phyloP scores from a whole-genome alignment of 306 rosid genomes.

The Acacia melanoxylon region DNA sequence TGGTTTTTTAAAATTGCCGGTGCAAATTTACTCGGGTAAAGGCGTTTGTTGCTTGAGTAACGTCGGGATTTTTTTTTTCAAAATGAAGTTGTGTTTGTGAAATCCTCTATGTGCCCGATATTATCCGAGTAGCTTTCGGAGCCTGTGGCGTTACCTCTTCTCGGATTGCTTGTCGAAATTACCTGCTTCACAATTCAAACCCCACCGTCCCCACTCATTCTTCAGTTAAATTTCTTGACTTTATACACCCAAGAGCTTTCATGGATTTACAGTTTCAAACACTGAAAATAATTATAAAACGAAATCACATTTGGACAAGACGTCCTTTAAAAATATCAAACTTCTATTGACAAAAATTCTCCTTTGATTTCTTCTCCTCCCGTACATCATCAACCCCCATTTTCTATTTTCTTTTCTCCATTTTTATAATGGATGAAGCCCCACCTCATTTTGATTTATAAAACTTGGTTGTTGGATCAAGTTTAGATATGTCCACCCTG shows the following conservation, averaged over 20 bases:
- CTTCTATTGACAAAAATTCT: neutral
- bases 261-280: conserved; percentile 29
- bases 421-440: neutral
- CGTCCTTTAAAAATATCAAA: conserved; percentile 2
- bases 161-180: too few species aligned
- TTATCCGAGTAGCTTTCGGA: too few species aligned
- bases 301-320: conserved; percentile 24
- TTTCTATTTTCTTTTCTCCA: neutral
- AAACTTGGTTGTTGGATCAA: neutral
- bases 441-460: neutral
- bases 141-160: too few species aligned
- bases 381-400: neutral
- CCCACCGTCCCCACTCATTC: conserved; percentile 13
- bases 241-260: neutral
- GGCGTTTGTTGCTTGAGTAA: too few species aligned
- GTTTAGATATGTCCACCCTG: conserved; percentile 43
- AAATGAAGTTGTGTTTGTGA: too few species aligned
- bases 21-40: too few species aligned
- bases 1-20: too few species aligned
- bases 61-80: too few species aligned
- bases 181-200: conserved; percentile 36
- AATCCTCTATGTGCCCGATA: too few species aligned
- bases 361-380: conserved; percentile 34
- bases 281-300: neutral
- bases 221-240: conserved; percentile 37